phyloP scores from a whole-genome alignment of 331 rosid genomes.

The Rhamnella rubrinervis region DNA sequence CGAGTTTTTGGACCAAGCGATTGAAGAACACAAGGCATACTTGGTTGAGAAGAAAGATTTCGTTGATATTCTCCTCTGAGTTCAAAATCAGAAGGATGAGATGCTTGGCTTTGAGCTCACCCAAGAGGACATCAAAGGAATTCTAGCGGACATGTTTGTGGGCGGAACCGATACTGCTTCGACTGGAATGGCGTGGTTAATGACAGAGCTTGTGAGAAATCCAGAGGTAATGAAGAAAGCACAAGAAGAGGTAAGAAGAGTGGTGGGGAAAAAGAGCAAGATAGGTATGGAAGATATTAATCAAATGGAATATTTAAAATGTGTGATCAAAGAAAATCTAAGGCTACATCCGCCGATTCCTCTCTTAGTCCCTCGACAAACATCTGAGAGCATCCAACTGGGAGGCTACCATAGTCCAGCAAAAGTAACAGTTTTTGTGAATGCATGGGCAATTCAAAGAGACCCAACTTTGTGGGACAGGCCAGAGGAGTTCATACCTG shows the following conservation, averaged over 20 bases:
- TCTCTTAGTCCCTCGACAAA: constrained; percentile 23
- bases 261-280: constrained; percentile 13
- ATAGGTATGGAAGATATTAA: constrained; percentile 15
- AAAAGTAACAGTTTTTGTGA: constrained; percentile 39
- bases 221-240: constrained; percentile 45
- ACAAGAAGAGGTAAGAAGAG: constrained; percentile 40
- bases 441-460: constrained; percentile 56
- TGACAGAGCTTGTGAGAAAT: not conserved
- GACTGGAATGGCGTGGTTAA: no score
- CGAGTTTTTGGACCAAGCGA: constrained; percentile 22
- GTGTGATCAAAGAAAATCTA: constrained; percentile 29
- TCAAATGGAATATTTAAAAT: constrained; percentile 21
- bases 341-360: constrained; percentile 34
- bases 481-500: constrained; percentile 50
- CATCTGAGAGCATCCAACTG: constrained; percentile 21
- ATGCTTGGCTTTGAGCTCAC: constrained; percentile 16
- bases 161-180: no score
- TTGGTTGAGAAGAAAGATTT: constrained; percentile 17
- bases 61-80: constrained; percentile 35
- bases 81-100: constrained; percentile 10
- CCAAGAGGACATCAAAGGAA: constrained; percentile 22
- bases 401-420: constrained; percentile 47
- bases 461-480: constrained; percentile 52
- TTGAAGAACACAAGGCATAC: constrained; percentile 27
- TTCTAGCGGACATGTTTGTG: no score